Base-by-base conservation (phyloP, 2,329 filamentous ascomycete species). In the Domatiomyces globalis region DNA sequence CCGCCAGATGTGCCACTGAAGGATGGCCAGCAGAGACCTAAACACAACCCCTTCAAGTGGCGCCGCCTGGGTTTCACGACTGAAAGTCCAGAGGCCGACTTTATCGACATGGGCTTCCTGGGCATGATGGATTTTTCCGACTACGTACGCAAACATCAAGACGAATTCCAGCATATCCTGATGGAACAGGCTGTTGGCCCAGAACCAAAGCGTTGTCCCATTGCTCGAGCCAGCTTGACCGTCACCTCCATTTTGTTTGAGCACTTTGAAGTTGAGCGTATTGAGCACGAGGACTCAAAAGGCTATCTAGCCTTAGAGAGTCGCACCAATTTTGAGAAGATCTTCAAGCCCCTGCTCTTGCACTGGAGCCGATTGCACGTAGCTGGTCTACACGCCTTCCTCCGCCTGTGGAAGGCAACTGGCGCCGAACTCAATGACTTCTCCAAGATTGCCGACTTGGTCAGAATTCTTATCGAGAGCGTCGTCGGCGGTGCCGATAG, bases 71-170 rank as follows among this genome's bases (percentile, higher is more conserved):
- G 92, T 2, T 98, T 98, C 62, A 85, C 92, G 66, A 84, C 85
- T 0, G 92, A 98, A 67, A 89, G 79, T 59, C 92, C 92, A 2
- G 83, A 83, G 0, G 76, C 77, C 61, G 92, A 98, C 60, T 96
- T 98, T 63, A 82, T 87, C 18, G 73, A 79, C 42, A 84, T 85
- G 25, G 92, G 92, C 0, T 96, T 89, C 65, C 69, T 98, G 50
- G 92, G 92, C 25, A 87, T 98, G 79, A 96, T 98, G 89, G 92
- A 98, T 66, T 69, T 98, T 62, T 87, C 88, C 1, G 89, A 96
- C 66, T 98, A 87, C 65, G 87, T 95, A 47, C 80, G 85, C 62
- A 94, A 88, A 64, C 83, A 95, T 63, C 87, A 95, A 65, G 89
- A 95, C 63, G 80, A 81, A 9, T 96, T 94, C 60, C 89, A 95